Conservation (phyloP, 2,329 filamentous ascomycete genomes). For the Teratosphaeria nubilosa region DNA sequence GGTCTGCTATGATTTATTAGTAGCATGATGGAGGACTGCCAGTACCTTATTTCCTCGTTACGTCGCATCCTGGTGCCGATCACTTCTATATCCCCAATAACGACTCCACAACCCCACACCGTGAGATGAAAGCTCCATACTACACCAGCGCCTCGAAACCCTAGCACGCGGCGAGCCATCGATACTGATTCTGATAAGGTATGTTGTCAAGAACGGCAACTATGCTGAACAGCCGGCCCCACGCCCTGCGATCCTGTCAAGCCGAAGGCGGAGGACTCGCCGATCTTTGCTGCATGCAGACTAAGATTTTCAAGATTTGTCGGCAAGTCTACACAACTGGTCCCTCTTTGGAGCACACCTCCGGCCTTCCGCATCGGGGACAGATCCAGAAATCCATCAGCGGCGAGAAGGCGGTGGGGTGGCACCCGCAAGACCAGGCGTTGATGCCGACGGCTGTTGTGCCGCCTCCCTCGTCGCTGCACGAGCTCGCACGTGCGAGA, state of each 20-base stretch:
- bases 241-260: too few species aligned
- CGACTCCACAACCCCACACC: not conserved
- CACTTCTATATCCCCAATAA: not conserved
- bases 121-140: not conserved
- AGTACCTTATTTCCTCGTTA: not conserved
- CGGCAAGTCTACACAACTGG: not conserved
- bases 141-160: not conserved
- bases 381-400: not conserved
- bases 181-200: too few species aligned
- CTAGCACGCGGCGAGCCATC: not conserved
- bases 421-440: not conserved
- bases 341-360: not conserved
- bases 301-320: not conserved
- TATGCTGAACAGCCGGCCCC: too few species aligned
- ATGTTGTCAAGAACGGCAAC: too few species aligned
- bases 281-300: not conserved
- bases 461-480: too few species aligned
- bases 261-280: not conserved
- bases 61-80: not conserved
- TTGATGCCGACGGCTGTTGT: not conserved
- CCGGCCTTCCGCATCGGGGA: not conserved
- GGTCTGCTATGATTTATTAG: too few species aligned
- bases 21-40: not conserved
- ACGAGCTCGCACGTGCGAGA: not conserved
- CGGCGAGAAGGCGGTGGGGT: not conserved